Evolutionary conservation across 2,329 filamentous ascomycete species (phyloP).

Genomic region (Fusarium domesticum): DNA sequence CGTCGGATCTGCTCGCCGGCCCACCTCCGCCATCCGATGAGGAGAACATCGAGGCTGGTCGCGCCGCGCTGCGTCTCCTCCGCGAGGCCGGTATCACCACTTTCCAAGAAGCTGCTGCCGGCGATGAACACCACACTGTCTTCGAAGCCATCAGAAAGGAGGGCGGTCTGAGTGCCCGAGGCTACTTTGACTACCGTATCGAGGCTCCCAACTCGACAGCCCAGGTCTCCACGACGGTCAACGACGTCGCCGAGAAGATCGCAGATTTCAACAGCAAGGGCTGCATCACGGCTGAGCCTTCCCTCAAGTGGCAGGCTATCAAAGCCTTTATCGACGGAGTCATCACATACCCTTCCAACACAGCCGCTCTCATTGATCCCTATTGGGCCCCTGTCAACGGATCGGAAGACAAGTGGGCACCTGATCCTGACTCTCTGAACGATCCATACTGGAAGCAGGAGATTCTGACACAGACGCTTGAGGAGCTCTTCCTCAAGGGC

Average conservation of each 20-base stretch:
- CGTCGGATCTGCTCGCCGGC: slow-evolving; percentile 17
- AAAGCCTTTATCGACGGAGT: slow-evolving; percentile 30
- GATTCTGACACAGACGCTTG: slow-evolving; percentile 24
- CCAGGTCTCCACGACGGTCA: slow-evolving; percentile 11
- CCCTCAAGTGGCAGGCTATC: slow-evolving; percentile 29
- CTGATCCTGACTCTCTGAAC: slow-evolving; percentile 24
- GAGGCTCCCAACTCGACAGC: slow-evolving; percentile 19
- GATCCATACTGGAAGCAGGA: slow-evolving; percentile 26
- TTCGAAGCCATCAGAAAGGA: slow-evolving; percentile 23
- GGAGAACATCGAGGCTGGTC: slow-evolving; percentile 21
- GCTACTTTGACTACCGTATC: slow-evolving; percentile 28
- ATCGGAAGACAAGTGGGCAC: slow-evolving; percentile 19
- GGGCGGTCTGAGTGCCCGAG: slow-evolving; percentile 21
- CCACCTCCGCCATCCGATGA: slow-evolving; percentile 16
- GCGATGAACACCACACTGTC: slow-evolving; percentile 5
- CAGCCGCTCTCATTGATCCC: slow-evolving; percentile 27
- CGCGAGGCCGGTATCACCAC: slow-evolving; percentile 29
- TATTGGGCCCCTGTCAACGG: slow-evolving; percentile 23
- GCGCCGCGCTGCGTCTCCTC: slow-evolving; percentile 27
- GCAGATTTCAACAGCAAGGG: slow-evolving; percentile 12
- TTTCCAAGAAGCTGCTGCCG: slow-evolving; percentile 27
- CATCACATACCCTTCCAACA: slow-evolving; percentile 29
- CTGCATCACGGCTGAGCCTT: slow-evolving; percentile 15
- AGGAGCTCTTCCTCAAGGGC: slow-evolving; percentile 19
- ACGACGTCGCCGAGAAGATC: slow-evolving; percentile 9